phyloP scores from a whole-genome alignment of 768 basidiomycete genomes.

The Boletus huronensis region DNA sequence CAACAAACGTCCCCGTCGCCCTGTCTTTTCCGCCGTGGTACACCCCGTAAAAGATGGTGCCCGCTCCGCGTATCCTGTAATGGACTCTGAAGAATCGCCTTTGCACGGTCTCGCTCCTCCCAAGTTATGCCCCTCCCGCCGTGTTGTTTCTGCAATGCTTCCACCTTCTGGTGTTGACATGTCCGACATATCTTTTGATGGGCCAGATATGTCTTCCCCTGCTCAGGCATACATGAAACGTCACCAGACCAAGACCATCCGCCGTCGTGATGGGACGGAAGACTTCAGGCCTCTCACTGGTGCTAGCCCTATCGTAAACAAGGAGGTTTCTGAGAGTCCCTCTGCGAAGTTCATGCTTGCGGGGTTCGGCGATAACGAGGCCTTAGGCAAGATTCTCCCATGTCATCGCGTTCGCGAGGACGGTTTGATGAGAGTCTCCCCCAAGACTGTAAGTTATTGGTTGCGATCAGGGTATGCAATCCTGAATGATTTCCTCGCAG shows the following conservation, averaged over 20 bases:
- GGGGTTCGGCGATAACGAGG: conserved; percentile 92
- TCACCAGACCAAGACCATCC: conserved; percentile 72
- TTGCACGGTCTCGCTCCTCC: conserved; percentile 24
- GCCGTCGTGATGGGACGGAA: conserved; percentile 78
- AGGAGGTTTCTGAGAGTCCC: conserved; percentile 52
- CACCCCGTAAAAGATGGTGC: conserved; percentile 40
- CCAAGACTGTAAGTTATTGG: conserved; percentile 61
- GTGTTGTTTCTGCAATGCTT: conserved; percentile 75
- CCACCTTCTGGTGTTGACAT: conserved; percentile 41
- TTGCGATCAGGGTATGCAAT: not conserved
- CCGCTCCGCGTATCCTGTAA: conserved; percentile 43
- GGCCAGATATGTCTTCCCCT: conserved; percentile 71
- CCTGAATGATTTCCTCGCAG: conserved; percentile 37
- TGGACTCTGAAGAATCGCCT: conserved; percentile 30
- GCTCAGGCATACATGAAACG: conserved; percentile 78
- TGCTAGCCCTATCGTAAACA: conserved; percentile 47
- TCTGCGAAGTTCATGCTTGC: conserved; percentile 52
- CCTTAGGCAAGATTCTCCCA: conserved; percentile 87
- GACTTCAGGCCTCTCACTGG: conserved; percentile 76
- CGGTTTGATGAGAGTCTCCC: conserved; percentile 86
- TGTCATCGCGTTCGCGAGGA: conserved; percentile 94
- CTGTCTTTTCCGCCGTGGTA: conserved; percentile 62
- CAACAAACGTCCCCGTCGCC: conserved; percentile 60
- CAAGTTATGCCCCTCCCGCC: conserved; percentile 52
- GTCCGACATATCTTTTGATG: conserved; percentile 50